Conservation (phyloP, 164 flowering plant species). For the Stephania japonica region DNA sequence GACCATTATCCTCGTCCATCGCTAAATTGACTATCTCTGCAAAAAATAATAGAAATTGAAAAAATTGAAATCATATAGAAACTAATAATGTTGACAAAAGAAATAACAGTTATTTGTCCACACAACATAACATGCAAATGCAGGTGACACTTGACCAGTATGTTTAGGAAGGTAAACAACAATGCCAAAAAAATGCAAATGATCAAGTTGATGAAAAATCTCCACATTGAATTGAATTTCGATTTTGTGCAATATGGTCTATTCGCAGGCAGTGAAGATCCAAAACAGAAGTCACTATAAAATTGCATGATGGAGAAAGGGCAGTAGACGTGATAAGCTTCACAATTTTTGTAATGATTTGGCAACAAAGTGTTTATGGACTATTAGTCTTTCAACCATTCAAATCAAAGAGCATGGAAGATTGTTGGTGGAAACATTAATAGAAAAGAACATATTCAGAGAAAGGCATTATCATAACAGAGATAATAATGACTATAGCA, state of each 20-base stretch:
- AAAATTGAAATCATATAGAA: neutral
- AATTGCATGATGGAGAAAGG: no score
- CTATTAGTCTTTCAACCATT: neutral
- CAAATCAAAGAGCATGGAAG: neutral
- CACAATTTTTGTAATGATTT: no score
- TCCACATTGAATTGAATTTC: neutral
- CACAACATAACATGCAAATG: no score
- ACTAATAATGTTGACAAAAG: neutral
- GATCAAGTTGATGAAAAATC: neutral
- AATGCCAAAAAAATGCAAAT: neutral
- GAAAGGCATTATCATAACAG: neutral
- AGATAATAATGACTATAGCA: neutral
- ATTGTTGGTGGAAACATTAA: neutral
- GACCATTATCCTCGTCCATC: slow-evolving; percentile 59
- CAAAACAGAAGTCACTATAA: no score
- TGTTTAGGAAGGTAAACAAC: no score
- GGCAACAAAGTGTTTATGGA: neutral
- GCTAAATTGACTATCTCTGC: slow-evolving; percentile 16
- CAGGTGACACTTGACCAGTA: no score
- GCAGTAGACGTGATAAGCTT: no score
- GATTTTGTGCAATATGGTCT: neutral
- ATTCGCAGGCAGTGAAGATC: neutral
- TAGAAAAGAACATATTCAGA: neutral
- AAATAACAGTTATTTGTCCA: neutral
- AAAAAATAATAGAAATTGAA: neutral